Conservation (phyloP, 208 protist species). For the Naegleria gruberi region DNA sequence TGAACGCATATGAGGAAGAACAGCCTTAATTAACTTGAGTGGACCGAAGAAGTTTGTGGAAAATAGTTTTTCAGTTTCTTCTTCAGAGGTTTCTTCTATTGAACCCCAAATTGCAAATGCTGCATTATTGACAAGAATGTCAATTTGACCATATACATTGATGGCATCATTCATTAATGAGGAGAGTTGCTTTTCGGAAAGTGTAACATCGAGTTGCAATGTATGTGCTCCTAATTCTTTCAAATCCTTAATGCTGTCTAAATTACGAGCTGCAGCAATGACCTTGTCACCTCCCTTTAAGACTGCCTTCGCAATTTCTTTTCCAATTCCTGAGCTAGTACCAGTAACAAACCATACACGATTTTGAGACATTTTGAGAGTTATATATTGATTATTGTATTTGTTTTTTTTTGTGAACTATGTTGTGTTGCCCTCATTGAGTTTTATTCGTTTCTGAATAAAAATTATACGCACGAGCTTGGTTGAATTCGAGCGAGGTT, state of each 20-base stretch:
- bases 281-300: slow-evolving; percentile 27
- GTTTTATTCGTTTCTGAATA: too few relatives aligned
- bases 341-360: slow-evolving; percentile 27
- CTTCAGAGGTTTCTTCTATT: slow-evolving; percentile 1
- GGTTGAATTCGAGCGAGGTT: too few relatives aligned
- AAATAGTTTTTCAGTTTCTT: slow-evolving; percentile 22
- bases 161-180: slow-evolving; percentile 12
- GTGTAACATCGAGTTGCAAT: slow-evolving; percentile 18
- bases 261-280: slow-evolving; percentile 13
- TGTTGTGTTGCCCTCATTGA: too few relatives aligned
- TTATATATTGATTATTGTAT: too few relatives aligned
- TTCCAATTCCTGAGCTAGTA: slow-evolving; percentile 22
- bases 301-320: slow-evolving; percentile 3
- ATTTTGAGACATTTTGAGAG: background rate
- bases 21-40: slow-evolving; percentile 12
- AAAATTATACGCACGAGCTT: too few relatives aligned
- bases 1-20: slow-evolving; percentile 24
- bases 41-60: slow-evolving; percentile 23
- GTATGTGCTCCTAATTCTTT: slow-evolving; percentile 7
- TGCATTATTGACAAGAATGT: slow-evolving; percentile 27
- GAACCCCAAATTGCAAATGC: background rate
- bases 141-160: slow-evolving; percentile 25
- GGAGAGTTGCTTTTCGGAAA: background rate
- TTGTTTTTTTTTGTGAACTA: too few relatives aligned
- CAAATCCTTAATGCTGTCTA: background rate